Evolutionary conservation across 179 eudicot genomes (phyloP).

Genomic region (Patellifolia procumbens): DNA sequence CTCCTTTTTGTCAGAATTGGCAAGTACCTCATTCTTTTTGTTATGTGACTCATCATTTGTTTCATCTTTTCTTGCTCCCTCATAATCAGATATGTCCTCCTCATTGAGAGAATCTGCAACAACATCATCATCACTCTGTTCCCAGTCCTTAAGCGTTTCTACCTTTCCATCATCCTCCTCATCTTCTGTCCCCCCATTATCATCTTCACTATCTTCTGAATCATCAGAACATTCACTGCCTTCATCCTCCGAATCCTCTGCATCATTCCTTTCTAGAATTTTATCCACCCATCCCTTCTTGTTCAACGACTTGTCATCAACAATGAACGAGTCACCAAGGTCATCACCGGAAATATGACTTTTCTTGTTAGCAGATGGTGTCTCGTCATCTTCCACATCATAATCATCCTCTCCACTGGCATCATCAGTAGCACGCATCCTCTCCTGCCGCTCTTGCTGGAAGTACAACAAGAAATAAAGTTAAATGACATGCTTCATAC

Average conservation of each 20-base stretch:
- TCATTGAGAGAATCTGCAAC: constrained; percentile 38
- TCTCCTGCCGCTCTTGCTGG: constrained; percentile 81
- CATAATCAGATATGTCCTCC: constrained; percentile 43
- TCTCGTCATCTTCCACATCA: constrained; percentile 44
- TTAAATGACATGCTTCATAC: constrained; percentile 18
- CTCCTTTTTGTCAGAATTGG: constrained; percentile 24
- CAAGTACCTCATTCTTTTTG: constrained; percentile 29
- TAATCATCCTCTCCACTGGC: constrained; percentile 69
- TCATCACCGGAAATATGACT: constrained; percentile 95
- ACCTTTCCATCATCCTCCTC: constrained; percentile 40
- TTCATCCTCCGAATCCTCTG: constrained; percentile 43
- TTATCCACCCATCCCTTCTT: constrained; percentile 72
- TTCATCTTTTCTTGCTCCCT: constrained; percentile 33
- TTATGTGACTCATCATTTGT: constrained; percentile 17
- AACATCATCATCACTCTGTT: constrained; percentile 83
- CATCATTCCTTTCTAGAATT: constrained; percentile 46
- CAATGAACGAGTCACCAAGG: constrained; percentile 92
- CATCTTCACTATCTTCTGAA: constrained; percentile 51
- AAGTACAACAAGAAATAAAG: constrained; percentile 20
- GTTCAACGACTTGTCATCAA: constrained; percentile 47
- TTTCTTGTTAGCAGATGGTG: constrained; percentile 34
- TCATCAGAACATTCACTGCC: constrained; percentile 47
- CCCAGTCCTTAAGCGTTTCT: constrained; percentile 84
- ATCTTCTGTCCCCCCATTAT: constrained; percentile 51
- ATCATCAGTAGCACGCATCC: constrained; percentile 83